Base-by-base conservation (phyloP, 2,329 filamentous ascomycete species). In the Colletotrichum sidae region DNA sequence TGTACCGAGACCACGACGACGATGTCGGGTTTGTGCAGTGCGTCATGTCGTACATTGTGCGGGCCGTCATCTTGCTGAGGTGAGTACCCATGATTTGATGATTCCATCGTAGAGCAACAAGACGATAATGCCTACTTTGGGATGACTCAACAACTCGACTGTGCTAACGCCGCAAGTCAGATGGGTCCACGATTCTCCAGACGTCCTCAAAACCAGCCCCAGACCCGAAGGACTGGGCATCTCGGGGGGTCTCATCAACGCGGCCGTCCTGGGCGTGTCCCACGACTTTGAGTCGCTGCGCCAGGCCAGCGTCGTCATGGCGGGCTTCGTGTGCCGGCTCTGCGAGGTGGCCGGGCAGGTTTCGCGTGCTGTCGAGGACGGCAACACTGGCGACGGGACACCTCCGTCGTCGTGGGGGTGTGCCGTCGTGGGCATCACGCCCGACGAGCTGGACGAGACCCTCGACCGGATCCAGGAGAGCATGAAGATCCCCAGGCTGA, bases 151-250 rank as follows among this genome's bases (percentile, higher is more conserved):
- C 4, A 25, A 25, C 3, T 25, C 25, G 4, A 25, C 25, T 25
- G 25, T 45, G 25, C 53, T 38, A 47, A 56, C 39, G 4, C 42
- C 39, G 7, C 2, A 47, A 37, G 10, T 38, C 2, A 56, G 54
- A 56, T 56, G 54, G 54, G 54, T 47, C 8, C 42, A 56, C 34
- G 54, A 56, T n/a, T 56, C 54, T 2, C 54, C 54, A 38, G 9
- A 56, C 11, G 54, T 2, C 2, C 47, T 56, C 11, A 47, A 56
- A 38, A 11, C n/a, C 0, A 56, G 15, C 25, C 42, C 54, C 8
- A 56, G 54, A 0, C 54, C 54, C 33, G 54, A 56, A 37, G 54
- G 54, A n/a, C 42, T 25, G 39, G 53, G 49, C 49, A 51, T 51
- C 33, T 51, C 49, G 13, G 49, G 49, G 17, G 49, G 49, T 2